Base-by-base conservation (phyloP, 768 basidiomycete species). In the Tephrocybe sp. region DNA sequence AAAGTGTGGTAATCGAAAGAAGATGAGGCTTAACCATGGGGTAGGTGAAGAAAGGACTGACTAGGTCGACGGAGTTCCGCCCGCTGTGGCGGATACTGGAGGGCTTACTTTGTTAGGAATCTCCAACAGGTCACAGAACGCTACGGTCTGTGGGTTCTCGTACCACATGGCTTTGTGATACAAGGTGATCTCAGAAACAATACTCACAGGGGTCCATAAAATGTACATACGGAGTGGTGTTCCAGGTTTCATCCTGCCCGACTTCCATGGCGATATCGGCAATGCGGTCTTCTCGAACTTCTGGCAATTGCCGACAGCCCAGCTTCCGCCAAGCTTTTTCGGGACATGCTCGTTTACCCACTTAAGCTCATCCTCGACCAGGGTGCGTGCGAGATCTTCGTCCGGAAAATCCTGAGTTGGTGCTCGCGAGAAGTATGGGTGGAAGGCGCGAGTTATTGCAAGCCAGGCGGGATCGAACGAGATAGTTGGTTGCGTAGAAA, bases 391-490 rank as follows among this genome's bases (percentile, higher is more conserved):
- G 11, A 78, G 66, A 0, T 69, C 68, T 45, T 79, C 76, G 0
- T 78, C 74, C 0, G 93, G 93, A 59, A 91, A 85, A 0, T 73
- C 58, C 54, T 87, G 87, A 0, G 61, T 58, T 6, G 62, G 72
- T 1, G 63, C 57, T 6, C 76, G 77, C 1, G 88, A 84, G 56
- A 98, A 78, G 70, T 78, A 88, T 0, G 86, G 84, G 53, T 92
- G 82, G 58, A 94, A 88, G 0, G 91, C 92, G 4, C 90, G 87
- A 5, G 84, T 84, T 62, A 98, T 92, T 0, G 93, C 93, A 43
- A 98, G 82, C 96, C 96, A 98, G 65, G 93, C 84, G 0, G 86
- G 85, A 62, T 97, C 93, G 67, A 81, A 96, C 15, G 79, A 76
- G 17, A 97, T 60, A 0, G 51, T 57, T 3, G 79, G 76, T 9